Evolutionary conservation across 2,329 filamentous ascomycete species (phyloP).

Genomic region (Colletotrichum sp.): DNA sequence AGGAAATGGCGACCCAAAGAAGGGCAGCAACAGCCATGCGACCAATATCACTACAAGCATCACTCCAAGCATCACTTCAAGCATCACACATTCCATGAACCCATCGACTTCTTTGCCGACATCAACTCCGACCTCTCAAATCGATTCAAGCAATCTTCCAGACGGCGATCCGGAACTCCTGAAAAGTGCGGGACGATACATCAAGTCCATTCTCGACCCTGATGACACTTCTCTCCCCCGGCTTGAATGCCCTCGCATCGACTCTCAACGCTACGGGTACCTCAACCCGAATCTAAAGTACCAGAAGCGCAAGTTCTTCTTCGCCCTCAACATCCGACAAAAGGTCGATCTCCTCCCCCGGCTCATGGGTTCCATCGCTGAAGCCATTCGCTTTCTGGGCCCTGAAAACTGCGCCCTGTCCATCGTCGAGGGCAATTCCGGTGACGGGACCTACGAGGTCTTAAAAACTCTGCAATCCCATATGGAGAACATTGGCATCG

Average conservation of each 20-base stretch:
- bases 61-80: neutral
- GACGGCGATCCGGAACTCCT: conserved; percentile 2
- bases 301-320: conserved; percentile 45
- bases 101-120: neutral
- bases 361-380: conserved; percentile 56
- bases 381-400: conserved; percentile 55
- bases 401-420: conserved; percentile 56
- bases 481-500: conserved; percentile 40
- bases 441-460: conserved; percentile 58
- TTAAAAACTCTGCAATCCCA: conserved; percentile 44
- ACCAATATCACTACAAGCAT: neutral
- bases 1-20: neutral
- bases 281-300: conserved; percentile 11
- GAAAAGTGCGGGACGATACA: conserved; percentile 22
- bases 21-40: neutral
- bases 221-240: conserved; percentile 24
- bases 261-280: conserved; percentile 23
- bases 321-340: conserved; percentile 58
- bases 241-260: conserved; percentile 32
- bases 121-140: neutral
- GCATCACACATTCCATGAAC: neutral
- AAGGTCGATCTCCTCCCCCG: conserved; percentile 50
- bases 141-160: neutral
- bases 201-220: conserved; percentile 33
- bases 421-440: conserved; percentile 60